Evolutionary conservation across 1,284 basidiomycete genomes (phyloP), one percentile per base, ranked within the genome.

Genomic region (Termitomyces sp.): DNA sequence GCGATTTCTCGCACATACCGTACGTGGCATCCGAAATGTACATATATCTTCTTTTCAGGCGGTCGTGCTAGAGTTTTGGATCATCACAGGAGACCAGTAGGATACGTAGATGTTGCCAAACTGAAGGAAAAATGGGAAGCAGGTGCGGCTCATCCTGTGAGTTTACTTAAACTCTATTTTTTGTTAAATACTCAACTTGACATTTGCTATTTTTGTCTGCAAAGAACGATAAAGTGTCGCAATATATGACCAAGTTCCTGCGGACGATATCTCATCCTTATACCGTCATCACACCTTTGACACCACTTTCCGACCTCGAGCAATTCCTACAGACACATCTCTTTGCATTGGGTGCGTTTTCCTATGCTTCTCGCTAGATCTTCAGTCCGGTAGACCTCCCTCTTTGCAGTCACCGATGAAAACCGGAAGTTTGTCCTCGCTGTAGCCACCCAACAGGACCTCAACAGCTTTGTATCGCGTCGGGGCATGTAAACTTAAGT

Each of bases 1-100:
- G 91, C 40, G 92, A 94, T 65, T 94, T 93, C 69, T 92, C 92
- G 24, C 84, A 93, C 62, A 86, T 94, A 53, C 92, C 92, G 91
- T 94, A 61, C 41, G 65, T 62, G 21, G 26, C 21, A 14, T 43
- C 13, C 28, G 5, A 37, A 35, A 38, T 41, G 14, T 24, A 26
- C 18, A 51, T 50, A 21, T 11, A n/a, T 40, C 26, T 31, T 49
- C 6, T 38, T 24, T 34, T 55, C 1, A 43, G 31, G 16, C 49
- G 24, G 18, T 31, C 14, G 35, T 33, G 11, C 34, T 59, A 94
- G 91, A 1, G 88, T 95, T 0, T 75, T 94, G 33, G 84, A 88
- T 62, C 75, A 74, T 52, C 75, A 79, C 40, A 78, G 88, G 49
- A 82, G 80, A 62, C 91, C 89, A 1, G 69, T 94, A 13, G 92